A percentile compares a stretch with the other conserved stretches of the same genome.
These are phyloP conservation scores for Pleurotus platypus DNA, from an alignment of 768 basidiomycete species.

Conservation along the genomic window DNA sequence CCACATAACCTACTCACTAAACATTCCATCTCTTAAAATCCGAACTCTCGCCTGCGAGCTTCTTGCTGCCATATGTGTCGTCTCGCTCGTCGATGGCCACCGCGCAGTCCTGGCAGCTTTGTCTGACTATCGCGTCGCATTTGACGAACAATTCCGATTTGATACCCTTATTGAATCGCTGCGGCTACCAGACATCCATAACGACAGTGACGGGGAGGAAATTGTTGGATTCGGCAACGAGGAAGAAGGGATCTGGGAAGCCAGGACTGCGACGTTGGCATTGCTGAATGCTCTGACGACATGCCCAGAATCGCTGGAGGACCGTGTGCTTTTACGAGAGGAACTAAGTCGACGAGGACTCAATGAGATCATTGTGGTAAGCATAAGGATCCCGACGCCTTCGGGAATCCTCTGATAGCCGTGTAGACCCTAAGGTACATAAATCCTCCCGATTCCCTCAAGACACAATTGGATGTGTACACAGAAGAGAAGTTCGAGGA, in stretches of 20 bases:
- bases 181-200: constrained; percentile 43
- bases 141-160: constrained; percentile 76
- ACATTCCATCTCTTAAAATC: constrained; percentile 62
- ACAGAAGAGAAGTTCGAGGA: constrained; percentile 89
- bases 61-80: constrained; percentile 78
- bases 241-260: constrained; percentile 79
- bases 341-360: constrained; percentile 81
- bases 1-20: constrained; percentile 69
- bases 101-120: constrained; percentile 71
- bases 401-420: background rate
- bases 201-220: constrained; percentile 28
- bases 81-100: constrained; percentile 69
- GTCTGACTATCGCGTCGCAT: constrained; percentile 73
- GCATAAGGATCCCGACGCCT: constrained; percentile 23
- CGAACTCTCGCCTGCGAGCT: constrained; percentile 71
- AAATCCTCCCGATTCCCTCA: constrained; percentile 70
- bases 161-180: constrained; percentile 68
- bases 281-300: constrained; percentile 79
- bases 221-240: constrained; percentile 38
- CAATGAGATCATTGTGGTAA: constrained; percentile 79
- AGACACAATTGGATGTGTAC: constrained; percentile 80
- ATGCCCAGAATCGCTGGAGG: constrained; percentile 73
- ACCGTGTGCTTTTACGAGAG: constrained; percentile 74
- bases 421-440: constrained; percentile 69
- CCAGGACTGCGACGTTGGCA: constrained; percentile 69